Base-by-base conservation (phyloP, 73 alveolate genomes). In the Tetrahymena malaccensis region DNA sequence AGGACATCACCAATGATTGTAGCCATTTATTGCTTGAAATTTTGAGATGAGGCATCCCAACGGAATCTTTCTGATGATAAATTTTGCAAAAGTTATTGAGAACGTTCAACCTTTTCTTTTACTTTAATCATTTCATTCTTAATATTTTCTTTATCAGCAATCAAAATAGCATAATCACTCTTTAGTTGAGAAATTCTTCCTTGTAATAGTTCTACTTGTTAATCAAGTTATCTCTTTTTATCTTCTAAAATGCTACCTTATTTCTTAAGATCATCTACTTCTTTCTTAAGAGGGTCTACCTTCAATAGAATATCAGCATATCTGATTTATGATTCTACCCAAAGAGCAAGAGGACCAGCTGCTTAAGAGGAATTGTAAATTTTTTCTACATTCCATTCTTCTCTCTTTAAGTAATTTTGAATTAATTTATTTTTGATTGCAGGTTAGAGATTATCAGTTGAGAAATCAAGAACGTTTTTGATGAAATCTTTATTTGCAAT, bases 331-430 rank as follows among this genome's bases (percentile, higher is more conserved):
- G 99, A 98, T 93, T 98, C 99, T 38, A 99, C 99, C 99, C 99
- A 99, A 95, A 98, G 98, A 4, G 99, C 99, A 31, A 99, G 95
- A 27, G 99, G 99, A 25, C 99, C 99, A 10, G 99, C 99, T 55
- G 99, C 99, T 85, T 97, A 94, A 43, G 98, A 97, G 35, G 99
- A 99, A 84, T 95, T 97, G 96, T 95, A 94, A 93, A 99, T 99
- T 96, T 95, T 97, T 93, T 96, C 99, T 43, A 98, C 97, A 94
- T 98, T 98, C 99, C 99, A 99, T n/a, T 98, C 99, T 25, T 85
- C 85, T 85, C 56, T 85, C 40, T 96, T 93, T n/a, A 98, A 50
- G 95, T 97, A 98, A 34, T 98, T 96, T n/a, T 93, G 35, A 34
- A 98, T 94, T 31, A 95, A 84, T 83, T 94, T 96, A 96, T 96